Conservation (phyloP, 1,139 yeast genomes). For the Kodamaea fungicola region DNA sequence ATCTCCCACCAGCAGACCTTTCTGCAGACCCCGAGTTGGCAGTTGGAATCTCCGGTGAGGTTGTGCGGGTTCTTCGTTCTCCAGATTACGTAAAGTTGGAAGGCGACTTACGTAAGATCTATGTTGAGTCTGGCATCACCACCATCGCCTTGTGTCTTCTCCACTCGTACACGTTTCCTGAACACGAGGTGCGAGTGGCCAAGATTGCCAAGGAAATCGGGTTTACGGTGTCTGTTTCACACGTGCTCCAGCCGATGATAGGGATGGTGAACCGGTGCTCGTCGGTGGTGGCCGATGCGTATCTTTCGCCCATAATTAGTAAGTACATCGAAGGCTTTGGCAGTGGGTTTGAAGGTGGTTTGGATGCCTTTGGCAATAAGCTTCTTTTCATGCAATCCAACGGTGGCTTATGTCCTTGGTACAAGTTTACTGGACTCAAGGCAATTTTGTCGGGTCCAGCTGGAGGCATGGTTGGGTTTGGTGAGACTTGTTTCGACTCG, state of each 20-base stretch:
- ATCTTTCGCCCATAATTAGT: slow-evolving; percentile 36
- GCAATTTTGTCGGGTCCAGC: slow-evolving; percentile 51
- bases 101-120: slow-evolving; percentile 23
- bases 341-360: slow-evolving; percentile 42
- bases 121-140: slow-evolving; percentile 23
- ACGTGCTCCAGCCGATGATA: slow-evolving; percentile 42
- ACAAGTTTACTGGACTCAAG: slow-evolving; percentile 44
- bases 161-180: slow-evolving; percentile 40
- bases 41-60: slow-evolving; percentile 36
- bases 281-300: slow-evolving; percentile 46
- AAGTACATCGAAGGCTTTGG: slow-evolving; percentile 37
- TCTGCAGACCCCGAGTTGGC: slow-evolving; percentile 19
- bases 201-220: slow-evolving; percentile 35
- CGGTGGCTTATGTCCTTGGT: slow-evolving; percentile 50
- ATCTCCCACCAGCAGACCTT: slow-evolving; percentile 15
- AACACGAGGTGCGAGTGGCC: slow-evolving; percentile 36
- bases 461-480: slow-evolving; percentile 51
- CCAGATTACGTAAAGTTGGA: slow-evolving; percentile 29
- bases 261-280: slow-evolving; percentile 43
- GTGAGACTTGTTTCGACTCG: slow-evolving; percentile 39
- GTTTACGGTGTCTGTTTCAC: slow-evolving; percentile 38
- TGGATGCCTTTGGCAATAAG: slow-evolving; percentile 40
- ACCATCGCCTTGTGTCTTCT: slow-evolving; percentile 39
- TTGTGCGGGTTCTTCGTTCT: slow-evolving; percentile 25
- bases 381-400: slow-evolving; percentile 47